phyloP scores from a whole-genome alignment of 805 yeast genomes.

The Hanseniaspora clermontiae region DNA sequence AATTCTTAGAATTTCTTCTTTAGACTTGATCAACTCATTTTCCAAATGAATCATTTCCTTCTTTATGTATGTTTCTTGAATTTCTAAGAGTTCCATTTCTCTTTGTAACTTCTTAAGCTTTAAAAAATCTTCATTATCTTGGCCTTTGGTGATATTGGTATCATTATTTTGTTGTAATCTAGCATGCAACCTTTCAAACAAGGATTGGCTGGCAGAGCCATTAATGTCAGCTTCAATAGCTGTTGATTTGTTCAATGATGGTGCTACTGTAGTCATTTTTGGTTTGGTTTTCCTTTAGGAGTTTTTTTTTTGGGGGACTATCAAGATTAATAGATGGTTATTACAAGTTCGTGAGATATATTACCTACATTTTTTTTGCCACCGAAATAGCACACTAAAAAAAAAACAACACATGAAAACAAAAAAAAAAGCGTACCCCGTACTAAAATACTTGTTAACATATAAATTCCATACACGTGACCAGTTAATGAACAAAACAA shows the following conservation, averaged over 20 bases:
- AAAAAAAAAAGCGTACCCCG: no score
- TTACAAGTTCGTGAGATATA: not conserved
- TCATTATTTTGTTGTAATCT: slow-evolving; percentile 22
- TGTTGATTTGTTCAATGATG: not conserved
- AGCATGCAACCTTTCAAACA: slow-evolving; percentile 26
- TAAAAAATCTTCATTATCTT: slow-evolving; percentile 57
- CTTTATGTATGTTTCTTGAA: slow-evolving; percentile 94
- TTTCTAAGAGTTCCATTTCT: slow-evolving; percentile 66
- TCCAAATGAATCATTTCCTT: slow-evolving; percentile 96
- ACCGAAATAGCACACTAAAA: not conserved
- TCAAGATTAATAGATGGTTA: not conserved
- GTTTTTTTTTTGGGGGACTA: not conserved
- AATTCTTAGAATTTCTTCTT: slow-evolving; percentile 94
- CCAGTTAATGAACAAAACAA: not conserved
- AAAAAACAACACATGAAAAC: no score
- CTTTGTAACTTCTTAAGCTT: slow-evolving; percentile 80
- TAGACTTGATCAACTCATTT: slow-evolving; percentile 89
- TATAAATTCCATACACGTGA: not conserved
- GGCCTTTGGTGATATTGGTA: slow-evolving; percentile 13
- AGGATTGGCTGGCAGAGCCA: slow-evolving; percentile 21
- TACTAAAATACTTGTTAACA: no score
- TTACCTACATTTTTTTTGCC: not conserved
- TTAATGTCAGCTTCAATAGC: not conserved
- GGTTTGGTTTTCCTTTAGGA: not conserved
- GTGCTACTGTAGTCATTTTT: not conserved